Base-by-base conservation (phyloP, 768 basidiomycete genomes). In the Podaxis sp. region DNA sequence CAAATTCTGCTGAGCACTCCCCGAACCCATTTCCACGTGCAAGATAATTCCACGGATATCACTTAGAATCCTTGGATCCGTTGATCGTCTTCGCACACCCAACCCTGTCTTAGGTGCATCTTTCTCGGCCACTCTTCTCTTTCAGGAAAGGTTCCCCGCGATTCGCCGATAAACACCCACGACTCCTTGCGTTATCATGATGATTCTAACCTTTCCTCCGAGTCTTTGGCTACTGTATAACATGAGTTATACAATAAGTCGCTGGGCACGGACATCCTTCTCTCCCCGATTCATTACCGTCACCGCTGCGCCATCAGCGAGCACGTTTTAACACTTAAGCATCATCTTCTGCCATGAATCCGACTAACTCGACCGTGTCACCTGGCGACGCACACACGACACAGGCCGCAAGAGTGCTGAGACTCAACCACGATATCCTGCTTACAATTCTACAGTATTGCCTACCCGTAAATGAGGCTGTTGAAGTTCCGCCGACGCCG, bases 81-180 rank as follows among this genome's bases (percentile, higher is more conserved):
- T 37, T 59, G 8, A 22, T 46, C 17, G 13, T 59, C 19, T 59
- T 59, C 58, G n/a, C 49, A 51, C 36, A 13, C 13, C 40, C 38
- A 43, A 29, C 15, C 36, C 37, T 41, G 57, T 29, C 8, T 5
- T 37, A 43, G 41, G 15, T 43, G n/a, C n/a, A 17, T 15, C 25
- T 57, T 57, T 57, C 41, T 36, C 25, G 33, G 58, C 22, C 19
- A 37, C 22, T 59, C 27, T 50, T 51, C 58, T 59, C 24, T 58
- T 59, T 59, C 58, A 40, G 58, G 58, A 51, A 59, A 51, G 24
- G 5, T 51, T 12, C 22, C 22, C 49, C 58, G 58, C 47, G 58
- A 59, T 59, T 59, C 24, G 37, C 58, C 50, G 58, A 59, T 59
- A 59, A 59, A 12, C 27, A 59, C 17, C 15, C 33, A 38, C 12